Conservation (phyloP, 1,139 yeast species). For the Zygosaccharomyces pseudobailii region DNA sequence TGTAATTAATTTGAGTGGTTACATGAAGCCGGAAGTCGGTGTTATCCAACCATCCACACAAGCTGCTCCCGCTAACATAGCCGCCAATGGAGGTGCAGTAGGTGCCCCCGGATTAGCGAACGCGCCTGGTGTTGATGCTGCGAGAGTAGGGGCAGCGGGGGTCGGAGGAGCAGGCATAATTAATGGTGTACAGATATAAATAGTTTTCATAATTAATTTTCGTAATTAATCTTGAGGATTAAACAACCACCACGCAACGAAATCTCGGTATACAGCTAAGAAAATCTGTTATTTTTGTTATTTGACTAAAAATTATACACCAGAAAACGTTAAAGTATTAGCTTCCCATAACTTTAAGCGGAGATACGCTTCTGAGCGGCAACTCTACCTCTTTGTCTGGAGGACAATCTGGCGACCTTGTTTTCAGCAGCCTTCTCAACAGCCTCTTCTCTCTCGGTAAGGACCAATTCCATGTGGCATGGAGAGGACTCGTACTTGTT, state of each 20-base stretch:
- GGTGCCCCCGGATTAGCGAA: not conserved
- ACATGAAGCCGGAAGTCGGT: conserved; percentile 47
- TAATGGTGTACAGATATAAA: not conserved
- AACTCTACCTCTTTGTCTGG: conserved; percentile 93
- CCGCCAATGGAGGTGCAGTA: conserved; percentile 3
- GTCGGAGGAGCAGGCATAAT: not conserved
- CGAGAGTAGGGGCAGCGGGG: not conserved
- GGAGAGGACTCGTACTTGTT: conserved; percentile 98
- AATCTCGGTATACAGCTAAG: conserved; percentile 5
- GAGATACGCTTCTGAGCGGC: conserved; percentile 74
- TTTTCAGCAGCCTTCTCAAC: conserved; percentile 91
- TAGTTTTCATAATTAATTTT: not conserved
- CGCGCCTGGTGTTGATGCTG: not conserved
- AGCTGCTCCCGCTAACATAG: not conserved
- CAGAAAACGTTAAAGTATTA: conserved; percentile 14
- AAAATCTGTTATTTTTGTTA: conserved; percentile 7
- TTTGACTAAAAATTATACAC: conserved; percentile 15
- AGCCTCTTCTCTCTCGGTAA: conserved; percentile 92
- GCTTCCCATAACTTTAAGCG: conserved; percentile 36
- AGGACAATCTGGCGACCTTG: conserved; percentile 64
- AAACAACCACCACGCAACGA: not conserved
- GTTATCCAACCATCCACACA: conserved; percentile 19
- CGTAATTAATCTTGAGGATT: not conserved
- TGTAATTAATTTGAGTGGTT: conserved; percentile 47
- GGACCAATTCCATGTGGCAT: conserved; percentile 96